Conservation (phyloP, 1,139 yeast genomes). For the Blastobotrys petasosporus region DNA sequence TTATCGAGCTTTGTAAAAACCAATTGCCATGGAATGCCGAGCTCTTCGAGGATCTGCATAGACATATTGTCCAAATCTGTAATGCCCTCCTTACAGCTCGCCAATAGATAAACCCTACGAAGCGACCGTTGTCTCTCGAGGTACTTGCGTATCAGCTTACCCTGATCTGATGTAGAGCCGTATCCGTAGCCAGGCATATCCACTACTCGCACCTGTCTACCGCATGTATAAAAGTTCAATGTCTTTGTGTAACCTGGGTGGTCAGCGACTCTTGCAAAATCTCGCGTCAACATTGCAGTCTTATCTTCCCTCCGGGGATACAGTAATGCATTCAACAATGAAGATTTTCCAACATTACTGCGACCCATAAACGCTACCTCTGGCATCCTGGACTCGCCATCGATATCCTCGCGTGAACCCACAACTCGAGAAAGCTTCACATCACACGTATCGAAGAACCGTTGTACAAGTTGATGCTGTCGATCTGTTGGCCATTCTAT, state of each 20-base stretch:
- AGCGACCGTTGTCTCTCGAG: constrained; percentile 48
- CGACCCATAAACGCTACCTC: constrained; percentile 72
- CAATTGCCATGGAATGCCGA: constrained; percentile 65
- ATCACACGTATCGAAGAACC: constrained; percentile 12
- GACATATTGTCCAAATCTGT: constrained; percentile 50
- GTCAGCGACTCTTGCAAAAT: constrained; percentile 50
- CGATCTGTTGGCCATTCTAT: constrained; percentile 3
- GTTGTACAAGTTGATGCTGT: constrained; percentile 10
- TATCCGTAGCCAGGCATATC: constrained; percentile 90
- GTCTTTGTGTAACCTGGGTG: constrained; percentile 75
- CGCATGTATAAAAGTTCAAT: constrained; percentile 64
- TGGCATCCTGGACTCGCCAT: constrained; percentile 36
- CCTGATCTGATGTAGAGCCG: constrained; percentile 57
- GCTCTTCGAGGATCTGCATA: constrained; percentile 43
- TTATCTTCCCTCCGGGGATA: constrained; percentile 29
- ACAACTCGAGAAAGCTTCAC: constrained; percentile 12
- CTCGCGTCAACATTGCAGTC: constrained; percentile 31
- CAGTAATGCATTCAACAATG: constrained; percentile 51
- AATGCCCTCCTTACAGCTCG: constrained; percentile 55
- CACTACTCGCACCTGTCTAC: constrained; percentile 55
- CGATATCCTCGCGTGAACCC: constrained; percentile 11
- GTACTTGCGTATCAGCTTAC: constrained; percentile 59
- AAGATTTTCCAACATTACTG: constrained; percentile 81
- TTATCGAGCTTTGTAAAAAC: constrained; percentile 72
- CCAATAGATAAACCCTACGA: constrained; percentile 52